Evolutionary conservation across 352 stramenopile genomes (phyloP).

Genomic region (Pythium insidiosum): DNA sequence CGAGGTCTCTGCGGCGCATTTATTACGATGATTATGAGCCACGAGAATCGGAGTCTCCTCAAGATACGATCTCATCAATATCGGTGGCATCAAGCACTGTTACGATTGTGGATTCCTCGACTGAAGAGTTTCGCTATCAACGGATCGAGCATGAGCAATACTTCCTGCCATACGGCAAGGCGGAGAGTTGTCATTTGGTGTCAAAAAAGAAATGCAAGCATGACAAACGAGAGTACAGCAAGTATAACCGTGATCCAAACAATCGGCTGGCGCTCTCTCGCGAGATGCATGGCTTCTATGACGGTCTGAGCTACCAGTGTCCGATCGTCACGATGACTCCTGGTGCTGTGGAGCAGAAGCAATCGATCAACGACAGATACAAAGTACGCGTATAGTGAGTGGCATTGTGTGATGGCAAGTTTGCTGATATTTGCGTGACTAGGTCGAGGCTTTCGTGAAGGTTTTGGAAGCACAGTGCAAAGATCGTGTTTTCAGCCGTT

Average conservation of each 20-base stretch:
- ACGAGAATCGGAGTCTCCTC: conserved; percentile 4
- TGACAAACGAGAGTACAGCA: conserved; percentile 2
- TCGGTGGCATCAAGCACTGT: conserved; percentile 2
- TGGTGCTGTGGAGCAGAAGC: too few species aligned
- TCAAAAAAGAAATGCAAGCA: conserved; percentile 4
- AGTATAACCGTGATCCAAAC: conserved; percentile 7
- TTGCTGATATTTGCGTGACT: too few species aligned
- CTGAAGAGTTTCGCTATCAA: conserved; percentile 11
- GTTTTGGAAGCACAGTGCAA: too few species aligned
- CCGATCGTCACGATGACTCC: too few species aligned
- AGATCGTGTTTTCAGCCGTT: too few species aligned
- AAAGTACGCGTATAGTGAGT: too few species aligned
- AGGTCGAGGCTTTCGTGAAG: too few species aligned
- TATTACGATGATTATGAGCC: conserved; percentile 3
- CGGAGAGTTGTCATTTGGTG: conserved; percentile 10
- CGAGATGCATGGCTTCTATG: too few species aligned
- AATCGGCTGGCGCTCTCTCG: conserved; percentile 3
- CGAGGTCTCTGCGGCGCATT: conserved; percentile 5
- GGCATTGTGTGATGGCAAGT: too few species aligned
- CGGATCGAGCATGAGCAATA: conserved; percentile 11
- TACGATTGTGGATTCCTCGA: conserved; percentile 6
- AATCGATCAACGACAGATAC: too few species aligned
- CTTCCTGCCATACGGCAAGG: conserved; percentile 8
- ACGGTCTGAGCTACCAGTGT: too few species aligned
- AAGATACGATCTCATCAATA: conserved; percentile 8